Base-by-base conservation (phyloP, 257 asterid genomes). In the Scutellaria minor region DNA sequence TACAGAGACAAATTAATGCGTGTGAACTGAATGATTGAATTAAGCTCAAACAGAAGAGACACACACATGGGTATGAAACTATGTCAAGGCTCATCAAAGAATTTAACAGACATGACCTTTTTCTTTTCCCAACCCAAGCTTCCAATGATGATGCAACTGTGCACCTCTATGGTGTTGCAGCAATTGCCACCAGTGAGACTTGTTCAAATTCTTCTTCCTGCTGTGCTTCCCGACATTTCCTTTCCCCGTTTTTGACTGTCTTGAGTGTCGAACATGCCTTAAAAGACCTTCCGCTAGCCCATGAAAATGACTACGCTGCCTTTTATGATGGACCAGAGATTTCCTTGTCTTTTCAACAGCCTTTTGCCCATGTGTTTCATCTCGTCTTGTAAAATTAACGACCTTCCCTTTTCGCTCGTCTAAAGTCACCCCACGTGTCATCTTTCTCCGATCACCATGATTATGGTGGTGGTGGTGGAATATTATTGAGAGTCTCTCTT, bases 401-500 rank as follows among this genome's bases (percentile, higher is more conserved):
- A 13, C 71, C 67, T 82, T 81, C 42, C 66, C 76, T 58, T 37
- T 69, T 37, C 31, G 87, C 60, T 81, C 79, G 56, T 35, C 40
- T 61, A 72, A 50, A 35, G 77, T 40, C 75, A 66, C 68, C 20
- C 58, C 45, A 45, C 12, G 74, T 40, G 68, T 78, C 52, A 51
- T 74, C 81, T 59, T 79, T 63, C 24, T 55, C 47, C 50, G 59
- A 52, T 53, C 74, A 3, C 41, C 82, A 22, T 85, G 87, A 8
- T 52, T 52, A 37, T 88, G 89, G 50, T 84, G 89, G 14, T 81
- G 92, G 61, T 87, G 96, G 56, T 84, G 96, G 77, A 86, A 85
- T 58, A 89, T 74, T 41, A 87, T 47, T 5, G 88, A 83, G 63
- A 91, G 67, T 71, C 58, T 81, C 64, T 91, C 85, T 81, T 87